These are phyloP conservation scores for Tricladium varicosporioides DNA, from an alignment of 2,329 filamentous ascomycete species.

Conservation along the genomic window DNA sequence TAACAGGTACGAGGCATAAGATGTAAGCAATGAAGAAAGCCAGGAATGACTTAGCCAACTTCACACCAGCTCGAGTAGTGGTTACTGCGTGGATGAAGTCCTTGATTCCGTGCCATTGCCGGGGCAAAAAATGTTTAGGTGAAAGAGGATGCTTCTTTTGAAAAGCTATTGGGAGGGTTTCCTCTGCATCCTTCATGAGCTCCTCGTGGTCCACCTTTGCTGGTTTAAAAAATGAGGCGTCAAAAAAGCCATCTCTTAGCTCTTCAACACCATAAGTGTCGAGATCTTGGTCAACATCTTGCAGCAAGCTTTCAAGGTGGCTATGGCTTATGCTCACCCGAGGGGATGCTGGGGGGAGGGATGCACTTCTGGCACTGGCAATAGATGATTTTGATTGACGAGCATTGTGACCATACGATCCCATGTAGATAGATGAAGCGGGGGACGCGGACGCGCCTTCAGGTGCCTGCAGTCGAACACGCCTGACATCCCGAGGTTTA, in stretches of 20 bases:
- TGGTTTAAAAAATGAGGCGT: conserved; percentile 42
- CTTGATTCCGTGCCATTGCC: conserved; percentile 45
- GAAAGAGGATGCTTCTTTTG: conserved; percentile 47
- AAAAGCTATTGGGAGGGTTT: conserved; percentile 47
- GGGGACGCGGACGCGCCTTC: conserved; percentile 20
- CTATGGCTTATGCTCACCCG: conserved; percentile 30
- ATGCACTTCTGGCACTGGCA: conserved; percentile 16
- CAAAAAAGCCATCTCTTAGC: conserved; percentile 43
- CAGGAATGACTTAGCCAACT: conserved; percentile 51
- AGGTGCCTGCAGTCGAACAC: conserved; percentile 28
- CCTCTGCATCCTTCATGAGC: conserved; percentile 41
- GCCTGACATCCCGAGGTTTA: conserved; percentile 18
- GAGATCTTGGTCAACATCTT: conserved; percentile 36
- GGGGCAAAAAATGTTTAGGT: conserved; percentile 44
- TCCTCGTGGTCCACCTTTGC: conserved; percentile 38
- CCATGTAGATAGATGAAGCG: conserved; percentile 33
- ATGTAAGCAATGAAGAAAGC: conserved; percentile 56
- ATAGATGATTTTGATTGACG: conserved; percentile 26
- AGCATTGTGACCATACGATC: conserved; percentile 32
- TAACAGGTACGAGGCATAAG: conserved; percentile 50
- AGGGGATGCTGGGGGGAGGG: conserved; percentile 28
- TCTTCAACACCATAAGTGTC: conserved; percentile 44
- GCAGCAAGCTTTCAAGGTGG: conserved; percentile 32
- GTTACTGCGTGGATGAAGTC: conserved; percentile 41
- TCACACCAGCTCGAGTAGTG: conserved; percentile 50